Evolutionary conservation across 306 rosid genomes (phyloP).

Genomic region (Prunus mongolica): DNA sequence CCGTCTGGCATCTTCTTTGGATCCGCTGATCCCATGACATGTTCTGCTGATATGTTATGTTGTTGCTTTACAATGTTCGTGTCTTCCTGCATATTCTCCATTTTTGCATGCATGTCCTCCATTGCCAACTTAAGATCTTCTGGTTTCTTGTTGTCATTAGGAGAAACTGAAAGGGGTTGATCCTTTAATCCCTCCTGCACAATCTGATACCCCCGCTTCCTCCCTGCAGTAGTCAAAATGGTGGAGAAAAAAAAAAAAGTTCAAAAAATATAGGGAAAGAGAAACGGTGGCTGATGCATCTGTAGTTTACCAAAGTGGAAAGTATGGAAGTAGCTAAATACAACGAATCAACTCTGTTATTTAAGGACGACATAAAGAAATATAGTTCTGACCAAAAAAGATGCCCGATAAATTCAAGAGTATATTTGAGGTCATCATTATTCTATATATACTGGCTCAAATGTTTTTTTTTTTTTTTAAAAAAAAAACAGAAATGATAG

Average conservation of each 20-base stretch:
- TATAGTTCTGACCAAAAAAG: background rate
- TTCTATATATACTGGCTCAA: background rate
- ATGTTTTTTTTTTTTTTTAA: too few species aligned
- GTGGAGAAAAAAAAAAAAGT: background rate
- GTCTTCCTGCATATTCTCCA: constrained; percentile 40
- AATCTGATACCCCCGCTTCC: constrained; percentile 39
- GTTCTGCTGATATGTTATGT: constrained; percentile 33
- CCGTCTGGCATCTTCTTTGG: constrained; percentile 36
- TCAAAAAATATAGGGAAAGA: background rate
- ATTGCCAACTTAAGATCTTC: constrained; percentile 38
- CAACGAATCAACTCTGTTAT: background rate
- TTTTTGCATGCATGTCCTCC: constrained; percentile 34
- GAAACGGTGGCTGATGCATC: background rate
- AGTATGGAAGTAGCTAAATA: background rate
- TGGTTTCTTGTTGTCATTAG: constrained; percentile 30
- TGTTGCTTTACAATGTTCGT: constrained; percentile 32
- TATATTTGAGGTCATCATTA: background rate
- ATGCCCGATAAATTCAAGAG: background rate
- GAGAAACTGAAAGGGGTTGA: constrained; percentile 28
- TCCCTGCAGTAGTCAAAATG: constrained; percentile 39
- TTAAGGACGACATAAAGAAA: background rate
- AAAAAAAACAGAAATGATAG: background rate
- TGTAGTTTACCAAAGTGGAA: background rate
- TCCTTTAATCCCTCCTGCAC: constrained; percentile 38
- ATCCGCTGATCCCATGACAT: constrained; percentile 30